A percentile compares a stretch with the other conserved stretches of the same genome.
These are phyloP conservation scores for Akanthomyces uredinophilus DNA, from an alignment of 2,329 filamentous ascomycete species.

Conservation along the genomic window DNA sequence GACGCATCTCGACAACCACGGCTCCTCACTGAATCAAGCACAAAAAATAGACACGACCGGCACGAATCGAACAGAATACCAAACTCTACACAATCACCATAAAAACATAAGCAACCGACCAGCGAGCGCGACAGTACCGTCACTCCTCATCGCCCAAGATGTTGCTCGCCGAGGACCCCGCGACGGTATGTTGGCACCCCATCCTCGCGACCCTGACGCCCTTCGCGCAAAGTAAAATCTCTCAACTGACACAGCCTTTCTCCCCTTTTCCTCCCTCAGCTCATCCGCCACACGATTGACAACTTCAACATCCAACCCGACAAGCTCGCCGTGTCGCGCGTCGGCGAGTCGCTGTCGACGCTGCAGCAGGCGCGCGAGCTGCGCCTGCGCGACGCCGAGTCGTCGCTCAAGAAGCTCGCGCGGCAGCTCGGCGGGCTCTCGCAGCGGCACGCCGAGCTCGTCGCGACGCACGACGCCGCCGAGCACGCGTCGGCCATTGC, in stretches of 20 bases:
- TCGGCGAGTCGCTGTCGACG: conserved; percentile 75
- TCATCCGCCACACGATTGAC: conserved; percentile 84
- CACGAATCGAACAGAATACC: no score
- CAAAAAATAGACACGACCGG: no score
- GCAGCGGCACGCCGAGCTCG: conserved; percentile 71
- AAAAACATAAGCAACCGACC: background rate
- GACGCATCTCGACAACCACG: background rate
- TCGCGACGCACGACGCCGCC: conserved; percentile 67
- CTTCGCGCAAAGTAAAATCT: background rate
- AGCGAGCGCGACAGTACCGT: background rate
- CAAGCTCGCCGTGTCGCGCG: conserved; percentile 75
- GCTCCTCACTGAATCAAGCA: background rate
- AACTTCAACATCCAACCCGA: conserved; percentile 96
- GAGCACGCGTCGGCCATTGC: conserved; percentile 81
- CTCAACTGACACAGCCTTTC: background rate
- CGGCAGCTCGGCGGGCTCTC: conserved; percentile 71
- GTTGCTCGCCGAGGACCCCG: conserved; percentile 91
- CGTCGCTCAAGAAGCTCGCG: conserved; percentile 63
- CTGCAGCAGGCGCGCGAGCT: conserved; percentile 80
- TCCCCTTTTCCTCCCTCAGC: conserved; percentile 41
- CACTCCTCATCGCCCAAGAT: conserved; percentile 43
- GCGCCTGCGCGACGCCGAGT: conserved; percentile 66
- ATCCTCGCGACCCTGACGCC: background rate
- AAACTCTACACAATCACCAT: no score
- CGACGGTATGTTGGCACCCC: conserved; percentile 55